Evolutionary conservation across 1,284 basidiomycete species (phyloP), one percentile per base, ranked within the genome.

Genomic region (Trichosporon sp.): DNA sequence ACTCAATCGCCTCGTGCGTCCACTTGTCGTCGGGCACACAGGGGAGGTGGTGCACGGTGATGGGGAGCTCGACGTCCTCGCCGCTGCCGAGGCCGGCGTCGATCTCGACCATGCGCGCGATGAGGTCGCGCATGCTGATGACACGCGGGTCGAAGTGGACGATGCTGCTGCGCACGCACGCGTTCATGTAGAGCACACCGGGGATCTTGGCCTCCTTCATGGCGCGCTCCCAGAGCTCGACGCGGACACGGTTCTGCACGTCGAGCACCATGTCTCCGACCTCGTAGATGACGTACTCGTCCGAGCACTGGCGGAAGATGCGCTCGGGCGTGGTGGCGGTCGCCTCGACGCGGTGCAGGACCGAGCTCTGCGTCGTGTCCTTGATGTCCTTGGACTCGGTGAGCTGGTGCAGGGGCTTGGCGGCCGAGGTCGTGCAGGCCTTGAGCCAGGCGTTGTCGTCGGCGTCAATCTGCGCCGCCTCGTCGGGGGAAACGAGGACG

Each of bases 1-100:
- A 83, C 62, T 85, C 76, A 42, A 90, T 81, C 5, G 88, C 87
- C n/a, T 88, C 87, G 12, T 80, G 81, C 62, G 81, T 87, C 87
- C 88, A 88, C 27, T 81, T 82, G 74, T 90, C 89, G 72, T 89
- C 86, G 8, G 89, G 85, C 0, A 86, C 87, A 29, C 90, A 86
- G 0, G 90, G 90, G 69, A 91, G 87, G 3, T 84, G 86, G 44
- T 90, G 83, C 38, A 84, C 83, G 4, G 88, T 85, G 1, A 86
- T 86, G 0, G 85, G 83, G 68, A 90, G 68, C 67, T 87, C 85
- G 2, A 81, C 77, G 8, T 79, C 73, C 2, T 85, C 68, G 44
- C 69, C 38, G 34, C 51, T 60, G 4, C 47, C 58, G 6, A 70
- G 63, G 11, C 6, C 23, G 2, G 53, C 63, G 66, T 68, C 68